Base-by-base conservation (phyloP, 2,329 filamentous ascomycete species). In the Aspergillus melleus region DNA sequence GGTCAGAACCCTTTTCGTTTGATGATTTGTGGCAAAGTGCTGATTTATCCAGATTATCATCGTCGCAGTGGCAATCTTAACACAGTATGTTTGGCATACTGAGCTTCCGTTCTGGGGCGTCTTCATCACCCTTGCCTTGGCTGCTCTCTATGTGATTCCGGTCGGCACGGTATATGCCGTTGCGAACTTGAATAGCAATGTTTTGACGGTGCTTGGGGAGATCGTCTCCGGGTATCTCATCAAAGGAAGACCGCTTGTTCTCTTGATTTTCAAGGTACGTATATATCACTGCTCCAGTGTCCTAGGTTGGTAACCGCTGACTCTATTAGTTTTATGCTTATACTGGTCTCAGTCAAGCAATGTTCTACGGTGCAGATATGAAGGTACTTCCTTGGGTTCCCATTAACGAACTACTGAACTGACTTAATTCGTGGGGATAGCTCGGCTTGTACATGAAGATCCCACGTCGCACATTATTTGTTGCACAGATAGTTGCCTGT, bases 251-350 rank as follows among this genome's bases (percentile, higher is more conserved):
- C 78, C 78, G 1, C 68, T 81, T 5, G 78, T 77, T 24, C 79
- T 79, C 58, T 78, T 80, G 79, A 67, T 79, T 14, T 80, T 80
- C 68, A 80, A 68, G 66, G 73, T 47, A 75, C 3, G 77, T 77
- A 68, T 60, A 84, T 87, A 79, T 89, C 88, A 84, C 81, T 88
- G 77, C 87, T 88, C 76, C 6, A 53, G 24, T 19, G 22, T 26
- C 29, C 87, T 88, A 9, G 72, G 87, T 62, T 2, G 54, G 22
- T 51, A 24, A 54, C 26, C 8, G 0, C 42, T 51, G 26, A 54
- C 26, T 9, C 0, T 11, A 30, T 24, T 32, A 64, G 62, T 67
- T 86, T 68, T 89, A 88, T 68, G 84, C 85, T 55, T 88, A 87
- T 70, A 82, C 88, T 50, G 84, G 81, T 73, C 86, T 78, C 58